Percentiles rank a stretch among this genome's conserved stretches.
phyloP scores from a whole-genome alignment of 176 grass and related monocot genomes.

The Saccharum spontaneum region DNA sequence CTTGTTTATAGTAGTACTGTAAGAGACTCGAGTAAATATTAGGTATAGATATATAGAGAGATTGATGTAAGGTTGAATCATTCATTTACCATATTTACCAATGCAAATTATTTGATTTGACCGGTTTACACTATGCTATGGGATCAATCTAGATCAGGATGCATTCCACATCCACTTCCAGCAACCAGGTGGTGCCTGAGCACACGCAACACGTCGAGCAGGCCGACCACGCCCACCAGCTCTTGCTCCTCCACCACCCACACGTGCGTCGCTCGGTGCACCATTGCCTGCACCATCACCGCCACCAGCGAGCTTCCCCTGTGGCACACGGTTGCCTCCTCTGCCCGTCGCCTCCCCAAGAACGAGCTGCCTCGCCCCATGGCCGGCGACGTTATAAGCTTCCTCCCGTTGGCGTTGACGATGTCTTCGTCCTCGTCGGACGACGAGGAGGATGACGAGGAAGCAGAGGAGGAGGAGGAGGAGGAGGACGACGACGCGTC shows the following conservation, averaged over 20 bases:
- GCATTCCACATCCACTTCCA: no score
- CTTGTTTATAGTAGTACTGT: no score
- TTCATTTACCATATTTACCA: no score
- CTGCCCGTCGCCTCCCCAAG: constrained; percentile 33
- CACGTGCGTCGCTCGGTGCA: constrained; percentile 67
- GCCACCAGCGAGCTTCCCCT: constrained; percentile 71
- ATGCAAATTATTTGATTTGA: no score
- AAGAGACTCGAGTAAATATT: no score
- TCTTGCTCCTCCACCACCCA: constrained; percentile 61
- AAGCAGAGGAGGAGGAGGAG: background rate
- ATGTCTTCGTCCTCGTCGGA: constrained; percentile 44
- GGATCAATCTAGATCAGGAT: no score
- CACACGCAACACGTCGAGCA: constrained; percentile 58
- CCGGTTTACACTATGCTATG: no score
- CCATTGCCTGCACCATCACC: constrained; percentile 67
- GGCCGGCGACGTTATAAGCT: background rate
- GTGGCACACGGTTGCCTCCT: constrained; percentile 58
- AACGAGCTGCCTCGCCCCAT: background rate
- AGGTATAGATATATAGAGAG: no score
- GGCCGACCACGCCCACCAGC: constrained; percentile 54
- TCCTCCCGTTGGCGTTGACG: background rate
- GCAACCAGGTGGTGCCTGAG: constrained; percentile 44
- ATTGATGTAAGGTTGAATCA: no score
- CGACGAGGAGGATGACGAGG: constrained; percentile 36
- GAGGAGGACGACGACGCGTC: constrained; percentile 29